Conservation (phyloP, 2,329 filamentous ascomycete genomes). For the Colletotrichum sidae region DNA sequence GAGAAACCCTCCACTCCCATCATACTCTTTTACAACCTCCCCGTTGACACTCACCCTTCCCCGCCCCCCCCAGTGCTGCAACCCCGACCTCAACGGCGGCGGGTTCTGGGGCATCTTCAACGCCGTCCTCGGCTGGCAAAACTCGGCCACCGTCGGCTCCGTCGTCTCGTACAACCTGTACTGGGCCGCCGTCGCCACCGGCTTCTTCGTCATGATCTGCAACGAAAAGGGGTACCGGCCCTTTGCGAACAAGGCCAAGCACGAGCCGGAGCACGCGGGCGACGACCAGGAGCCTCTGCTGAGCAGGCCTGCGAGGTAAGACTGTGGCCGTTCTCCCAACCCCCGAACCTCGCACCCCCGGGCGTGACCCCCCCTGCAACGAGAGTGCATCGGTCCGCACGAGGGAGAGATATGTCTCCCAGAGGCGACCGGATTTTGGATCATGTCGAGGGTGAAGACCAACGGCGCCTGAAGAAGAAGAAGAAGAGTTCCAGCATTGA, state of each 20-base stretch:
- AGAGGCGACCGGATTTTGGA: not conserved
- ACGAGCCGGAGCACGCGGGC: slow-evolving; percentile 13
- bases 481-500: not conserved
- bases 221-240: slow-evolving; percentile 36
- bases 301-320: slow-evolving; percentile 39
- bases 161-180: slow-evolving; percentile 39
- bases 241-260: slow-evolving; percentile 22
- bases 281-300: slow-evolving; percentile 38
- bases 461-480: slow-evolving; percentile 13
- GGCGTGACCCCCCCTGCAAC: not conserved
- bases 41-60: not conserved
- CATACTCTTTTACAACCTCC: no score
- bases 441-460: slow-evolving; percentile 21
- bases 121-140: slow-evolving; percentile 72
- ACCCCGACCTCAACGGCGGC: slow-evolving; percentile 71
- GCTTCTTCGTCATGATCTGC: slow-evolving; percentile 37
- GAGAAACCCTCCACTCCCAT: slow-evolving; percentile 24
- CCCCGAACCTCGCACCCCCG: no score
- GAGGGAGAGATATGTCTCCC: slow-evolving; percentile 7
- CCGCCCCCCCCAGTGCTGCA: slow-evolving; percentile 68
- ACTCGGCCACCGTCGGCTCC: slow-evolving; percentile 39
- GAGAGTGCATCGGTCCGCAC: not conserved
- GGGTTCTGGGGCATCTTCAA: slow-evolving; percentile 82
- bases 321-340: not conserved
- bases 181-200: slow-evolving; percentile 37